phyloP scores from a whole-genome alignment of 768 basidiomycete species.

The Agrocybe chaxingu region DNA sequence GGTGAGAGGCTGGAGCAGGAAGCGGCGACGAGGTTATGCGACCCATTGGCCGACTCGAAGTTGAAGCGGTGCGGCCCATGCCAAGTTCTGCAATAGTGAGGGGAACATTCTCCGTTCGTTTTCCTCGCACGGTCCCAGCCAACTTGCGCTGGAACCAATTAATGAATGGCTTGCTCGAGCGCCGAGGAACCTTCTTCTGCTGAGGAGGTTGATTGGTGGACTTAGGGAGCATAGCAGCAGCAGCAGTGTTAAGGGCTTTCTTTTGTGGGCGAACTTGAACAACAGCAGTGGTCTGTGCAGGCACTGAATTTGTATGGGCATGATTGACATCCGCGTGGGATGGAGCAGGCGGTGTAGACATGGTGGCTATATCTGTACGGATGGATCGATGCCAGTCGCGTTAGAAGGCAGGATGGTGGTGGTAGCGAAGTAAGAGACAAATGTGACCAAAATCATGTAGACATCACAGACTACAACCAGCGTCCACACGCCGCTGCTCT shows the following conservation, averaged over 20 bases:
- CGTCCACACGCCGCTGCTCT: too few species aligned
- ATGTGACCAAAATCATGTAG: constrained; percentile 3
- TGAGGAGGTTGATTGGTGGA: constrained; percentile 31
- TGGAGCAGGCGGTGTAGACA: constrained; percentile 16
- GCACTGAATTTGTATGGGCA: constrained; percentile 1
- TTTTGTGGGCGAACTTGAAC: constrained; percentile 18
- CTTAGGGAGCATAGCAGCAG: constrained; percentile 18
- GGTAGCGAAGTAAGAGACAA: constrained; percentile 12
- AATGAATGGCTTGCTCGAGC: constrained; percentile 81
- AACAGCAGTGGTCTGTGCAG: constrained; percentile 5
- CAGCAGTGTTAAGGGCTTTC: constrained; percentile 10
- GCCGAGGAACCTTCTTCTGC: constrained; percentile 61
- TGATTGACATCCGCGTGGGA: constrained; percentile 12
- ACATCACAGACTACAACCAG: too few species aligned
- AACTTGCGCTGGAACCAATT: constrained; percentile 90
- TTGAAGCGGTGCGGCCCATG: constrained; percentile 27
- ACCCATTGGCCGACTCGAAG: constrained; percentile 31
- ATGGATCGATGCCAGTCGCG: neutral
- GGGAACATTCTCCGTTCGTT: constrained; percentile 41
- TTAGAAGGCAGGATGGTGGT: neutral
- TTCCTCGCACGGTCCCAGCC: constrained; percentile 60
- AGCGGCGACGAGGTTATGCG: constrained; percentile 44
- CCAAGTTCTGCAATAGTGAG: constrained; percentile 28
- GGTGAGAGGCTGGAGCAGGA: constrained; percentile 23
- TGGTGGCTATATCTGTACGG: constrained; percentile 4